phyloP scores from a whole-genome alignment of 208 protist species.

The Crithidia brevicula region DNA sequence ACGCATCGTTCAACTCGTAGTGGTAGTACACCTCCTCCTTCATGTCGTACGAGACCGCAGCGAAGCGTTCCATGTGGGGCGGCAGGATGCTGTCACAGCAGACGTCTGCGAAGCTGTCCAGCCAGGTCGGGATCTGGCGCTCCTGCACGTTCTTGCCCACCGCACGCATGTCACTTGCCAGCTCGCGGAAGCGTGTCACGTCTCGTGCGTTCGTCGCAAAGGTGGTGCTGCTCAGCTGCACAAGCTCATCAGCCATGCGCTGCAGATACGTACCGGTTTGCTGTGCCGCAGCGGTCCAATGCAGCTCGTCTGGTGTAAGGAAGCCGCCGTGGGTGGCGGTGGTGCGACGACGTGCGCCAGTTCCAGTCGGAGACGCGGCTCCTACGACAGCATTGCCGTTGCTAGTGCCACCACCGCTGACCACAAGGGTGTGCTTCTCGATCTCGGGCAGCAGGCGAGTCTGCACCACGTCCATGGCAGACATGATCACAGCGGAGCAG shows the following conservation, averaged over 20 bases:
- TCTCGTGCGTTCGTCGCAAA: slow-evolving; percentile 33
- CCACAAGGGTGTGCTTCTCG: slow-evolving; percentile 34
- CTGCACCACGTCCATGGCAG: slow-evolving; percentile 64
- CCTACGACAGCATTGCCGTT: background rate
- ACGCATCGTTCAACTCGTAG: slow-evolving; percentile 84
- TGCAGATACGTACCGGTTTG: slow-evolving; percentile 51
- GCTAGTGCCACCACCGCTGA: background rate
- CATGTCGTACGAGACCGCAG: slow-evolving; percentile 60
- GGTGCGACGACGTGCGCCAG: background rate
- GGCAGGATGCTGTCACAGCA: slow-evolving; percentile 43
- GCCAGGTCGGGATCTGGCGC: slow-evolving; percentile 19
- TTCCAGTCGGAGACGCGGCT: slow-evolving; percentile 8
- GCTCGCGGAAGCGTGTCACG: slow-evolving; percentile 68
- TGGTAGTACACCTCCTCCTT: slow-evolving; percentile 80
- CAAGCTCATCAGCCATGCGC: slow-evolving; percentile 66
- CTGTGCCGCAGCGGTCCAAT: slow-evolving; percentile 61
- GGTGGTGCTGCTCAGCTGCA: slow-evolving; percentile 34
- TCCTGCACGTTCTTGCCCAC: slow-evolving; percentile 26
- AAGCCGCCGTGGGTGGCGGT: slow-evolving; percentile 24
- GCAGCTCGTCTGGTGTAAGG: slow-evolving; percentile 47
- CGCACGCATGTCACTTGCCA: slow-evolving; percentile 59
- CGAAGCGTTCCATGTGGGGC: slow-evolving; percentile 64
- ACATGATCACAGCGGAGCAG: slow-evolving; percentile 78
- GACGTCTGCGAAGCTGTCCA: slow-evolving; percentile 27
- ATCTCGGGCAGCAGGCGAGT: slow-evolving; percentile 54